These are phyloP conservation scores for Martensiomyces pterosporus DNA, from an alignment of 192 early-diverging fungal species.

Conservation along the genomic window DNA sequence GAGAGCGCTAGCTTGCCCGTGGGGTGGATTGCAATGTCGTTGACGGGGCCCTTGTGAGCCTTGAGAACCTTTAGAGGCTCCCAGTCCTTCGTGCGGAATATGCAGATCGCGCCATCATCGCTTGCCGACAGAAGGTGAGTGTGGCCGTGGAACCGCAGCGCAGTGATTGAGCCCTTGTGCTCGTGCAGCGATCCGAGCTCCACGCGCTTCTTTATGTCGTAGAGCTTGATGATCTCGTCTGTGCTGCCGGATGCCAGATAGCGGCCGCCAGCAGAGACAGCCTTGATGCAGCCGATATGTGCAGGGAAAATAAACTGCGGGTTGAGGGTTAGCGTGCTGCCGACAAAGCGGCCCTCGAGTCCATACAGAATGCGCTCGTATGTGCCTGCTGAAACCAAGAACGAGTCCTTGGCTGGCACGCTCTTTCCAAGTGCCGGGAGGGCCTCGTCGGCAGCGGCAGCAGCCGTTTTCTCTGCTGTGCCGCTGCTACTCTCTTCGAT, in stretches of 20 bases:
- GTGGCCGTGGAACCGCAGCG: constrained; percentile 74
- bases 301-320: constrained; percentile 94
- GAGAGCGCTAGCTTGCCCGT: constrained; percentile 89
- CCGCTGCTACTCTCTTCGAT: background rate
- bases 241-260: constrained; percentile 92
- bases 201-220: constrained; percentile 79
- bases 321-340: constrained; percentile 23
- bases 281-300: constrained; percentile 92
- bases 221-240: constrained; percentile 93
- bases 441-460: background rate
- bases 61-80: constrained; percentile 86
- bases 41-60: constrained; percentile 68
- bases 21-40: constrained; percentile 88
- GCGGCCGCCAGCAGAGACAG: constrained; percentile 68
- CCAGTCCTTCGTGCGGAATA: constrained; percentile 96
- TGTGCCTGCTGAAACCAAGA: constrained; percentile 64
- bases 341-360: constrained; percentile 57
- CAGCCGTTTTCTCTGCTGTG: background rate
- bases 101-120: constrained; percentile 83
- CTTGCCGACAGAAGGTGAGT: constrained; percentile 84
- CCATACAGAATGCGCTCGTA: constrained; percentile 99
- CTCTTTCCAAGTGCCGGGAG: constrained; percentile 9
- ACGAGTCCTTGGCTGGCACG: constrained; percentile 24
- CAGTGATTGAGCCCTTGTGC: constrained; percentile 88
- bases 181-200: constrained; percentile 90